Evolutionary conservation across 495 filamentous ascomycete genomes (phyloP).

Genomic region (Mytilinidion resinicola): DNA sequence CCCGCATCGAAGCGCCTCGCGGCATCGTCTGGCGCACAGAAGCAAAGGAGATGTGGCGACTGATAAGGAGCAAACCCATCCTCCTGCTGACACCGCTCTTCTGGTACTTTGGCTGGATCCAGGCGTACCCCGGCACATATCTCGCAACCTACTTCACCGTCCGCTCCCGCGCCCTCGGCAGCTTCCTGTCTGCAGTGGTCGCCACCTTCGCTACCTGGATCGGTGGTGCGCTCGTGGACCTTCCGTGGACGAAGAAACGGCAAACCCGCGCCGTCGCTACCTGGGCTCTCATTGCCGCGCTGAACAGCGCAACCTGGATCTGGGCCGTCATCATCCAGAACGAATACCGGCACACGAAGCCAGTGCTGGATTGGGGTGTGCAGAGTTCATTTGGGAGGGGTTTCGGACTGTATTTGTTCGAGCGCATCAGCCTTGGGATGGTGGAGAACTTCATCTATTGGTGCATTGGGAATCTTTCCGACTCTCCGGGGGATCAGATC

Average conservation of each 20-base stretch:
- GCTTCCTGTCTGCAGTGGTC: constrained; percentile 18
- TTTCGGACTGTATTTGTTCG: constrained; percentile 41
- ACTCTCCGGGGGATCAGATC: constrained; percentile 41
- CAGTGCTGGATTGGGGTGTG: constrained; percentile 11
- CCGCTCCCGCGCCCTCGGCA: constrained; percentile 13
- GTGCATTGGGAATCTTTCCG: constrained; percentile 42
- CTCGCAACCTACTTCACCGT: constrained; percentile 22
- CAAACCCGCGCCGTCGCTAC: constrained; percentile 13
- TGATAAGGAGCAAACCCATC: constrained; percentile 18
- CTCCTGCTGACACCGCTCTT: constrained; percentile 18
- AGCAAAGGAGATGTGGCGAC: constrained; percentile 10
- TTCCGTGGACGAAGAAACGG: constrained; percentile 14
- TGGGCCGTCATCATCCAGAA: constrained; percentile 23
- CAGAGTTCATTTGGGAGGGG: constrained; percentile 39
- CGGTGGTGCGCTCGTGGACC: constrained; percentile 12
- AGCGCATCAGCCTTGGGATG: constrained; percentile 37
- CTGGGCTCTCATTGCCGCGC: constrained; percentile 10
- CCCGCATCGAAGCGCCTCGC: constrained; percentile 3
- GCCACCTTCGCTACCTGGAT: constrained; percentile 13
- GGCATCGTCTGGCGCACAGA: constrained; percentile 11
- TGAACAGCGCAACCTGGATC: constrained; percentile 18
- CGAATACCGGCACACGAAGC: constrained; percentile 15
- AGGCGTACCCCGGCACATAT: constrained; percentile 21
- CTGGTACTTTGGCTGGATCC: constrained; percentile 21
- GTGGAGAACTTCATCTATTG: constrained; percentile 46